Conservation (phyloP, 805 yeast species). For the Candida broadrunensis region DNA sequence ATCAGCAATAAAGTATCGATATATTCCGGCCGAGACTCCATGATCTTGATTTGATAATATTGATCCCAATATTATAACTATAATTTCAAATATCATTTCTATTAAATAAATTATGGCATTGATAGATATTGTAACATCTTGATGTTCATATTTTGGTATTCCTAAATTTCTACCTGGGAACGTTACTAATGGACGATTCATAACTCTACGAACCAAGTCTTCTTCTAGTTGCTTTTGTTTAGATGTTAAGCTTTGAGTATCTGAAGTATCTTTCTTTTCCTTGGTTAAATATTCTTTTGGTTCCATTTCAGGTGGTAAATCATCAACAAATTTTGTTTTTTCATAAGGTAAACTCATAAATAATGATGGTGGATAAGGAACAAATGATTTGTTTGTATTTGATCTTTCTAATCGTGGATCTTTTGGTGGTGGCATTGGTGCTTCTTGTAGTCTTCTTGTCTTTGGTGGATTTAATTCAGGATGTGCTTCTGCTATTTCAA, state of each 20-base stretch:
- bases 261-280: neutral
- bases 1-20: constrained; percentile 36
- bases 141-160: constrained; percentile 6
- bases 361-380: constrained; percentile 2
- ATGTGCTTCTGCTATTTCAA: neutral
- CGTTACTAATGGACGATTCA: constrained; percentile 28
- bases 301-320: constrained; percentile 22
- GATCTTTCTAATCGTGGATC: neutral
- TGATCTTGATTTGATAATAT: constrained; percentile 22
- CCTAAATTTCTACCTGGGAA: constrained; percentile 11
- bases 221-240: constrained; percentile 21
- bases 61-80: constrained; percentile 24
- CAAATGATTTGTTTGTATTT: neutral
- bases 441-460: constrained; percentile 4
- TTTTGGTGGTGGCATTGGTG: constrained; percentile 6
- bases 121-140: constrained; percentile 19
- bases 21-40: constrained; percentile 20
- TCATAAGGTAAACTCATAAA: neutral
- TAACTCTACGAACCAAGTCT: constrained; percentile 26
- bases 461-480: constrained; percentile 1
- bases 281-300: constrained; percentile 12
- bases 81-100: constrained; percentile 26
- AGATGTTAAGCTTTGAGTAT: constrained; percentile 15
- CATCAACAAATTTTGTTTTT: constrained; percentile 10
- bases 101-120: constrained; percentile 27